These are phyloP conservation scores for Pseudognaphalium luteoalbum DNA, from an alignment of 129 eudicot genomes.

Conservation along the genomic window DNA sequence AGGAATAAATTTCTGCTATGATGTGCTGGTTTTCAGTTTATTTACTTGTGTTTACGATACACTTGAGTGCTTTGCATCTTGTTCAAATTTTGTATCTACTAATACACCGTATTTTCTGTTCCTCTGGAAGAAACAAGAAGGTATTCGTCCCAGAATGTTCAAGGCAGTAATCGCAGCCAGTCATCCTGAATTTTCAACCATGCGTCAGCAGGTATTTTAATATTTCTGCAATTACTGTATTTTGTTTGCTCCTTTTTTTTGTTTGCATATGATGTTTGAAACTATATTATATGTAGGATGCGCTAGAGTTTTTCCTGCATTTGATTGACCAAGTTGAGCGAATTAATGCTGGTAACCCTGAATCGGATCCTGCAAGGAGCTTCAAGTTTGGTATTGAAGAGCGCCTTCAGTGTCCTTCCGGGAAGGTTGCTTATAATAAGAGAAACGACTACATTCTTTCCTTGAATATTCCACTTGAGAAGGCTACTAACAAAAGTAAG, in stretches of 20 bases:
- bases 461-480: constrained; percentile 74
- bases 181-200: constrained; percentile 96
- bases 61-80: constrained; percentile 9
- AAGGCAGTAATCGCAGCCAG: constrained; percentile 94
- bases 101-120: constrained; percentile 22
- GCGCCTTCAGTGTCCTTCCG: constrained; percentile 85
- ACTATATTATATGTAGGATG: constrained; percentile 59
- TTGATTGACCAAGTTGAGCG: constrained; percentile 94
- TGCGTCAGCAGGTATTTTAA: constrained; percentile 86
- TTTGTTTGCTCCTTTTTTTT: neutral
- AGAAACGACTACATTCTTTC: constrained; percentile 86
- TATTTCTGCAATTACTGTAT: neutral
- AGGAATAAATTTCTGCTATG: neutral
- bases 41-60: neutral
- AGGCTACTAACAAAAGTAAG: constrained; percentile 82
- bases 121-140: constrained; percentile 76
- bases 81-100: constrained; percentile 4
- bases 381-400: constrained; percentile 98
- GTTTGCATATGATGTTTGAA: constrained; percentile 22
- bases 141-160: constrained; percentile 95
- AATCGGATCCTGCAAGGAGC: constrained; percentile 80
- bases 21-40: neutral
- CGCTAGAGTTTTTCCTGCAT: constrained; percentile 91
- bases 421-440: constrained; percentile 86
- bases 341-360: constrained; percentile 53